Evolutionary conservation across 495 filamentous ascomycete genomes (phyloP).

Genomic region (Xylaria nigripes): DNA sequence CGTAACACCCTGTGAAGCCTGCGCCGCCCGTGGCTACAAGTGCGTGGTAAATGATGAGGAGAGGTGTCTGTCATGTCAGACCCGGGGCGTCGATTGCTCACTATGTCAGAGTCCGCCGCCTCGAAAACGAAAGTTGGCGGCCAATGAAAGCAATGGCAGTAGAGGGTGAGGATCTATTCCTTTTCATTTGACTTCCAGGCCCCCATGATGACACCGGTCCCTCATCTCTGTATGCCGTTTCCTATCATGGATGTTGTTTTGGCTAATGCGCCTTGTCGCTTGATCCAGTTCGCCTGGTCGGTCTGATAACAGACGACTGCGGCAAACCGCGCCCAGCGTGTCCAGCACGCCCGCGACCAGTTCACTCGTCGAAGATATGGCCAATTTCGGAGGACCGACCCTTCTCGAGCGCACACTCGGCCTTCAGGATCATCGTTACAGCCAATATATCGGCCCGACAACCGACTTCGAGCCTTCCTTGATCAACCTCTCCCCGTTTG

Average conservation of each 20-base stretch:
- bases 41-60: constrained; percentile 78
- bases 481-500: constrained; percentile 62
- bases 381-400: constrained; percentile 52
- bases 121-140: constrained; percentile 64
- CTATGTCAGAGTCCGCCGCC: constrained; percentile 57
- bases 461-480: constrained; percentile 67
- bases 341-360: constrained; percentile 46
- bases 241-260: constrained; percentile 16
- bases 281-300: constrained; percentile 43
- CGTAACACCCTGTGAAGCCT: constrained; percentile 49
- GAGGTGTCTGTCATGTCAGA: constrained; percentile 55
- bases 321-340: constrained; percentile 45
- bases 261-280: constrained; percentile 39
- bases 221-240: constrained; percentile 2
- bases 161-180: constrained; percentile 45
- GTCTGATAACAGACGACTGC: constrained; percentile 44
- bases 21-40: constrained; percentile 73
- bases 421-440: constrained; percentile 53
- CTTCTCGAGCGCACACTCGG: constrained; percentile 57
- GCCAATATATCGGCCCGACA: constrained; percentile 58
- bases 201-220: constrained; percentile 10
- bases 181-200: constrained; percentile 23
- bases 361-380: constrained; percentile 52
- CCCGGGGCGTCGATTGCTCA: constrained; percentile 54
- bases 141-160: constrained; percentile 48